Evolutionary conservation across 495 filamentous ascomycete species (phyloP), one percentile per base, ranked within the genome.

Genomic region (Extremus antarcticus): DNA sequence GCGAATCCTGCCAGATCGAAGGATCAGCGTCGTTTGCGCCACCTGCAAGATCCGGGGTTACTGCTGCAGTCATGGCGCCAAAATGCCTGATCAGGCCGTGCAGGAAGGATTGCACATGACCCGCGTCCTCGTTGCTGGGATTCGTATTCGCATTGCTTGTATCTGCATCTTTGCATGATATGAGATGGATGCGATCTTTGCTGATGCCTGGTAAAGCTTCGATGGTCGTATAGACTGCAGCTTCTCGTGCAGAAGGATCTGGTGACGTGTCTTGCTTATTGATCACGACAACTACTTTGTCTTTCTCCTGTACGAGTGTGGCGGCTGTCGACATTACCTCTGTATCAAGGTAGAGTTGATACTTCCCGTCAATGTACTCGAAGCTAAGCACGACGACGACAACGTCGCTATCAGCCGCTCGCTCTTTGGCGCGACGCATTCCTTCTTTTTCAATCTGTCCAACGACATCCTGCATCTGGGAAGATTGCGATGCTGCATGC

Each of bases 371-470:
- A 21, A 55, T 59, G 22, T 67, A 59, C 61, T 91, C 85, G 29
- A 92, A 60, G 11, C 86, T 86, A 17, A 86, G 68, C 25, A 99
- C 78, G 38, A 86, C 84, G 51, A 97, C 78, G 39, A 96, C 81
- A 17, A 97, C 79, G 69, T 97, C 88, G 25, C 90, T 91, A 47
- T 88, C 82, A 29, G 81, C 65, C 2, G 90, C 94, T 53, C 90
- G 82, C 43, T 80, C 78, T 65, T 83, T 87, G 1, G 92, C 94
- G 38, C 92, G 74, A 25, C 84, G 80, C 65, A 99, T 99, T 0
- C 92, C 92, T 64, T 99, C 94, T 59, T 82, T 70, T 62, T 98
- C 92, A 7, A 98, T 74, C 16, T 76, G 79, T 0, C 92, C 87
- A 60, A 92, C 32, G 17, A 25, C 16, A 4, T 48, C 56, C 19